Conservation (phyloP, 345 rosid genomes). For the Excoecaria agallocha region DNA sequence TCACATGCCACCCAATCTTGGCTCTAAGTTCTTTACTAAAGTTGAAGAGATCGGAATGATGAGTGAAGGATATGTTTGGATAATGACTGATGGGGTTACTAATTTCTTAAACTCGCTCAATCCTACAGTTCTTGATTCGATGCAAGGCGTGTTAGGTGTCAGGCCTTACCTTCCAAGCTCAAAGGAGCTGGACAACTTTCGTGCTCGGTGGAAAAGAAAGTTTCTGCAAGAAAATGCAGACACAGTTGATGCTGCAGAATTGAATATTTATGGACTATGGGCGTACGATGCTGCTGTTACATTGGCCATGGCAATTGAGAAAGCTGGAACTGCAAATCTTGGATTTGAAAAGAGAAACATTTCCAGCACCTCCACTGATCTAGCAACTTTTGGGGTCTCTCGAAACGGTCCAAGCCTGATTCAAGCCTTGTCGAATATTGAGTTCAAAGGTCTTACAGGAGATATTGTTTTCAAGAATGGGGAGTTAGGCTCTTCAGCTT, state of each 20-base stretch:
- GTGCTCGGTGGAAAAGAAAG: slow-evolving; percentile 29
- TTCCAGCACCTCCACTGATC: too few species aligned
- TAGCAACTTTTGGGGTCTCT: too few species aligned
- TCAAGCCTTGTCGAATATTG: too few species aligned
- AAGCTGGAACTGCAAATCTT: too few species aligned
- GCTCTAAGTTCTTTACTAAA: slow-evolving; percentile 34
- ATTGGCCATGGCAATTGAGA: too few species aligned
- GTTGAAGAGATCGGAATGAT: slow-evolving; percentile 55
- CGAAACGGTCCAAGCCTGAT: too few species aligned
- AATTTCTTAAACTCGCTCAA: slow-evolving; percentile 6
- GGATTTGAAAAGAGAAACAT: too few species aligned
- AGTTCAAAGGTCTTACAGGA: too few species aligned
- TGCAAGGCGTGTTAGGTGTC: slow-evolving; percentile 46
- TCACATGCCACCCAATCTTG: slow-evolving; percentile 40
- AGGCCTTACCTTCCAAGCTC: slow-evolving; percentile 24
- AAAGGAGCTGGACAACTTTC: slow-evolving; percentile 17
- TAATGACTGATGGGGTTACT: slow-evolving; percentile 32
- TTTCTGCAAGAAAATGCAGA: too few species aligned
- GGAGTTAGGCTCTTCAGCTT: slow-evolving; percentile 27
- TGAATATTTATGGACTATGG: too few species aligned
- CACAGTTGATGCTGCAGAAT: too few species aligned
- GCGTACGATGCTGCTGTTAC: too few species aligned
- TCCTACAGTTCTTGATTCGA: slow-evolving; percentile 16
- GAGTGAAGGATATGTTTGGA: slow-evolving; percentile 58
- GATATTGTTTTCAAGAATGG: slow-evolving; percentile 32